A percentile compares a stretch with the other conserved stretches of the same genome.
Evolutionary conservation across 495 filamentous ascomycete genomes (phyloP).

Genomic region (Neurospora sublineolata): DNA sequence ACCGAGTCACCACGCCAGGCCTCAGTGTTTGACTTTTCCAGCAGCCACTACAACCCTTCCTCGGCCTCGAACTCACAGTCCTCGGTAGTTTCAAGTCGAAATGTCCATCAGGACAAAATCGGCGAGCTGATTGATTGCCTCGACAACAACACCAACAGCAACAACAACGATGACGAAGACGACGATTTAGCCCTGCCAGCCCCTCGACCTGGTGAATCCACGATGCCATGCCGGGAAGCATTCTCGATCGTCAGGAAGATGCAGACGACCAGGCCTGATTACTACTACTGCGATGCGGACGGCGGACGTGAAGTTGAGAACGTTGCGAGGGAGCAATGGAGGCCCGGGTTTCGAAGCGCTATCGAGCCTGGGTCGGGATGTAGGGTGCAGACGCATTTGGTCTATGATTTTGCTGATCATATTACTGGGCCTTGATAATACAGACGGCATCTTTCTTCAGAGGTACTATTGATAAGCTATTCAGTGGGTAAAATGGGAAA

Average conservation of each 20-base stretch:
- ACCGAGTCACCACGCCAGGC: neutral
- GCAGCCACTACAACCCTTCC: neutral
- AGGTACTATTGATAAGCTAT: neutral
- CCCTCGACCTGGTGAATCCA: slow-evolving; percentile 14
- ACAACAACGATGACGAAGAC: neutral
- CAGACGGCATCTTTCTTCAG: too few relatives aligned
- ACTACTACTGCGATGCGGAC: slow-evolving; percentile 6
- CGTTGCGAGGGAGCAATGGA: slow-evolving; percentile 9
- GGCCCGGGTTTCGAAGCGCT: slow-evolving; percentile 13
- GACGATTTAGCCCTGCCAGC: slow-evolving; percentile 9
- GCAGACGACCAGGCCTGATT: slow-evolving; percentile 4
- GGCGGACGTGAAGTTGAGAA: neutral
- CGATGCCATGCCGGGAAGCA: slow-evolving; percentile 17
- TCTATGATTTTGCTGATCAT: slow-evolving; percentile 18
- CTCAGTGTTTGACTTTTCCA: neutral
- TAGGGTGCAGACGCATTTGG: slow-evolving; percentile 16
- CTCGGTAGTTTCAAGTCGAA: neutral
- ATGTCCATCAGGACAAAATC: neutral
- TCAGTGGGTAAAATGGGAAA: too few relatives aligned
- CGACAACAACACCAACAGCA: neutral
- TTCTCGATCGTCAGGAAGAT: slow-evolving; percentile 12
- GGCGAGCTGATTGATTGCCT: neutral
- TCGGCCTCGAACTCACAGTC: neutral
- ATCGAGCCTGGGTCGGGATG: slow-evolving; percentile 12
- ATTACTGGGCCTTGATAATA: neutral